These are phyloP conservation scores for Colletotrichum melonis DNA, from an alignment of 2,329 filamentous ascomycete genomes.

Conservation along the genomic window DNA sequence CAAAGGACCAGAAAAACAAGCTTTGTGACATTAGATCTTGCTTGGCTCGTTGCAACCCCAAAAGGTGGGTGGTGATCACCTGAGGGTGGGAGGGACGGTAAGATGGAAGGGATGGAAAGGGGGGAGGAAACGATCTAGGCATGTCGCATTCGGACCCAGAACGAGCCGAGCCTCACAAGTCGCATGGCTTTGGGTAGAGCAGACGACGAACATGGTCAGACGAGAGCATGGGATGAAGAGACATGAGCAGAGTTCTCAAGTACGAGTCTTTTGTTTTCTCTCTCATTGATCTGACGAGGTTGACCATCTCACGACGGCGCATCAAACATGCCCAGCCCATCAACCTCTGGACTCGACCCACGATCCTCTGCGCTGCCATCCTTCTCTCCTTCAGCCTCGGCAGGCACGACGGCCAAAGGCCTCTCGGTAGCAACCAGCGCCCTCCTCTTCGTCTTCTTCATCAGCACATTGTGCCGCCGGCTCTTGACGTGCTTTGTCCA, in stretches of 20 bases:
- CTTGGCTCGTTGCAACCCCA: no score
- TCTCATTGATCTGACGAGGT: background rate
- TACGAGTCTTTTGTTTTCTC: background rate
- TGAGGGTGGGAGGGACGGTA: background rate
- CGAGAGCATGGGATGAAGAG: background rate
- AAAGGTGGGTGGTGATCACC: background rate
- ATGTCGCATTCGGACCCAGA: background rate
- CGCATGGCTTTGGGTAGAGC: background rate
- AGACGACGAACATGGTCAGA: slow-evolving; percentile 10
- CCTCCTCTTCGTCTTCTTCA: slow-evolving; percentile 50
- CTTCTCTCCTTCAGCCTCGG: background rate
- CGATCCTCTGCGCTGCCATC: background rate
- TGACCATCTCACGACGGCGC: background rate
- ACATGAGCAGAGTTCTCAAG: slow-evolving; percentile 15
- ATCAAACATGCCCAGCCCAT: slow-evolving; percentile 23
- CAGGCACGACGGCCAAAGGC: slow-evolving; percentile 25
- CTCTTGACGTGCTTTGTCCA: slow-evolving; percentile 54
- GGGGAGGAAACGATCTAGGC: no score
- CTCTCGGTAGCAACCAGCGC: slow-evolving; percentile 46
- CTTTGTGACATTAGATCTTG: no score
- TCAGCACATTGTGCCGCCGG: slow-evolving; percentile 46
- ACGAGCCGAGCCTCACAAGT: slow-evolving; percentile 3
- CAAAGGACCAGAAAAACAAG: no score
- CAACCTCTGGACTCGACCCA: slow-evolving; percentile 19
- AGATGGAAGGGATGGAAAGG: background rate